Evolutionary conservation across 257 asterid genomes (phyloP).

Genomic region (Solanum dulcamara): DNA sequence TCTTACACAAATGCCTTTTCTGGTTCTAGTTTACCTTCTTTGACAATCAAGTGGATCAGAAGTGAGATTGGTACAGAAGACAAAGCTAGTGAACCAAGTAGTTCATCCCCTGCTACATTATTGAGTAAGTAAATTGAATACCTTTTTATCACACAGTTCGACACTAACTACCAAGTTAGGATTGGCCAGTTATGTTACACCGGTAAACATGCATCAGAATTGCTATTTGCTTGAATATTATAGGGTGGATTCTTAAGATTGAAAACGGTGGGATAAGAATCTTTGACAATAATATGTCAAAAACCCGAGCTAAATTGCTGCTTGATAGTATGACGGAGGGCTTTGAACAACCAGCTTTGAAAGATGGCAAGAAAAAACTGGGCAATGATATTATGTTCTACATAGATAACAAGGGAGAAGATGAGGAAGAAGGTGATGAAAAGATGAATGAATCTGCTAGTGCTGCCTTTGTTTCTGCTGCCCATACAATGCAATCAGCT

Average conservation of each 20-base stretch:
- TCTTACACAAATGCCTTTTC: constrained; percentile 45
- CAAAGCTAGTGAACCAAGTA: constrained; percentile 27
- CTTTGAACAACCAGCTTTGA: constrained; percentile 12
- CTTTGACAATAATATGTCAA: constrained; percentile 40
- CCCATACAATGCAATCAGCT: constrained; percentile 33
- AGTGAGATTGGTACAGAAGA: constrained; percentile 25
- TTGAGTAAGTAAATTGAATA: constrained; percentile 32
- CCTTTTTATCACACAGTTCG: neutral
- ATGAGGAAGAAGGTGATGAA: constrained; percentile 14
- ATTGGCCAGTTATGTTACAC: neutral
- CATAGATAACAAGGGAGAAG: constrained; percentile 48
- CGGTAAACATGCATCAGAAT: neutral
- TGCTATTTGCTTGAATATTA: neutral
- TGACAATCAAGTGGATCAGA: constrained; percentile 26
- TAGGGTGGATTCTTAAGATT: constrained; percentile 56
- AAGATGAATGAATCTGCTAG: constrained; percentile 17
- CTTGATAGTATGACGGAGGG: constrained; percentile 25
- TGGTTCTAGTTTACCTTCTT: constrained; percentile 34
- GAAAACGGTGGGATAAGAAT: constrained; percentile 52
- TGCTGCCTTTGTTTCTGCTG: constrained; percentile 51
- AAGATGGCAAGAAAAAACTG: constrained; percentile 9
- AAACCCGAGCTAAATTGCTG: constrained; percentile 23
- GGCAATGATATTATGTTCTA: constrained; percentile 36
- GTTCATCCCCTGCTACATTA: constrained; percentile 50
- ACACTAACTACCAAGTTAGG: neutral